These are phyloP conservation scores for Shiraia sp. DNA, from an alignment of 2,329 filamentous ascomycete genomes.

Conservation along the genomic window DNA sequence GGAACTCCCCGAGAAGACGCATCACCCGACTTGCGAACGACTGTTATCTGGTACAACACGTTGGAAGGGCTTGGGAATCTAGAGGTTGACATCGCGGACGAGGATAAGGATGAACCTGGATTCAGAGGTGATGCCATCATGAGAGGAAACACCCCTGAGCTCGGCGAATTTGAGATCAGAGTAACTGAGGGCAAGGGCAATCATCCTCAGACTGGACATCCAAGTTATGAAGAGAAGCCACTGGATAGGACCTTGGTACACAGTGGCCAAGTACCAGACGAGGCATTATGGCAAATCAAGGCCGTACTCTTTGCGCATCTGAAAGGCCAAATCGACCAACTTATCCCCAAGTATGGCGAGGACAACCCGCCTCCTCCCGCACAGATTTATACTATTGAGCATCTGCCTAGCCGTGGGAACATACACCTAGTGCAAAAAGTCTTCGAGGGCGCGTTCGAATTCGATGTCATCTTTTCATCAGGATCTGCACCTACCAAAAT, in stretches of 20 bases:
- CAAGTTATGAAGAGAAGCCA: slow-evolving; percentile 68
- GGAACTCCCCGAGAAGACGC: slow-evolving; percentile 74
- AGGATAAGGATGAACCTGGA: slow-evolving; percentile 52
- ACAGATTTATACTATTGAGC: slow-evolving; percentile 78
- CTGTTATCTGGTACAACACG: slow-evolving; percentile 79
- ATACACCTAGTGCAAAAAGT: slow-evolving; percentile 88
- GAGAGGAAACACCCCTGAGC: slow-evolving; percentile 67
- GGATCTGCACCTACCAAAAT: slow-evolving; percentile 62
- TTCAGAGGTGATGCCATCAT: slow-evolving; percentile 68
- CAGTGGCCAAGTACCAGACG: slow-evolving; percentile 67
- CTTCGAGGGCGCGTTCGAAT: slow-evolving; percentile 87
- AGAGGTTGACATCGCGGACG: slow-evolving; percentile 55
- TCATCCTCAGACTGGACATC: slow-evolving; percentile 61
- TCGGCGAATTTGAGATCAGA: slow-evolving; percentile 80
- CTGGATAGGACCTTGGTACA: slow-evolving; percentile 76
- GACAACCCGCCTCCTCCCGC: slow-evolving; percentile 75
- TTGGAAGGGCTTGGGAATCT: slow-evolving; percentile 76
- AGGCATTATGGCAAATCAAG: slow-evolving; percentile 84
- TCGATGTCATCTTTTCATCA: slow-evolving; percentile 89
- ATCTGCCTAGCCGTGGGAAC: slow-evolving; percentile 73
- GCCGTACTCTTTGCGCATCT: slow-evolving; percentile 64
- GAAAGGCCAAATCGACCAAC: slow-evolving; percentile 65
- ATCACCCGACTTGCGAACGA: slow-evolving; percentile 69
- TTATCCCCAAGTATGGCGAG: slow-evolving; percentile 61
- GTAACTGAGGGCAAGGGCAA: slow-evolving; percentile 73